These are phyloP conservation scores for Aegilops umbellulata DNA, from an alignment of 176 grass and related monocot species.

Conservation along the genomic window DNA sequence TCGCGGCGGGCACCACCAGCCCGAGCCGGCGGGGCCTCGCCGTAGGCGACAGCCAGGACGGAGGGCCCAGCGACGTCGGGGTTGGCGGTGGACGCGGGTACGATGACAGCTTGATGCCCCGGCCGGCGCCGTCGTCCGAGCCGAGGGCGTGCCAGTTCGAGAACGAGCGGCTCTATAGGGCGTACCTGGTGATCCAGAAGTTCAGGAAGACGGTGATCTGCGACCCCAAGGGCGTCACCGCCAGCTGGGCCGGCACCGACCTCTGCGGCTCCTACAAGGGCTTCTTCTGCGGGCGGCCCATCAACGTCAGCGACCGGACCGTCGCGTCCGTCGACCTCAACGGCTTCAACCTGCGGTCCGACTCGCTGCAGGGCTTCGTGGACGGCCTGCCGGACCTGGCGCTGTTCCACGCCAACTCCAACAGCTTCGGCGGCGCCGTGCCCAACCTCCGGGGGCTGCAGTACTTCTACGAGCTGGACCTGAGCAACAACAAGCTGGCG, in stretches of 20 bases:
- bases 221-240: constrained; percentile 45
- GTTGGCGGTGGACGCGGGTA: not conserved
- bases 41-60: constrained; percentile 24
- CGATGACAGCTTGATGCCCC: not conserved
- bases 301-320: constrained; percentile 13
- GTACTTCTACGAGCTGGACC: constrained; percentile 95
- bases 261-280: constrained; percentile 59
- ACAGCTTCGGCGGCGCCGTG: constrained; percentile 47
- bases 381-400: constrained; percentile 62
- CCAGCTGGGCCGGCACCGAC: constrained; percentile 39
- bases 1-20: constrained; percentile 1
- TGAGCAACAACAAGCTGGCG: constrained; percentile 76
- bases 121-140: constrained; percentile 14
- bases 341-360: constrained; percentile 26
- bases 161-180: constrained; percentile 52
- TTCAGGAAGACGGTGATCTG: constrained; percentile 59
- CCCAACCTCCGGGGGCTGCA: constrained; percentile 23
- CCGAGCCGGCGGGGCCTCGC: constrained; percentile 27
- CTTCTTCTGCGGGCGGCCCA: constrained; percentile 71
- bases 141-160: constrained; percentile 57
- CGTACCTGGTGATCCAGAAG: constrained; percentile 68
- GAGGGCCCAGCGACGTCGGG: constrained; percentile 22
- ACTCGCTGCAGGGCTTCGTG: constrained; percentile 32
- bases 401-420: constrained; percentile 94
- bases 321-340: constrained; percentile 95